phyloP scores from a whole-genome alignment of 176 grass and related monocot genomes.

The Metroxylon sagu region DNA sequence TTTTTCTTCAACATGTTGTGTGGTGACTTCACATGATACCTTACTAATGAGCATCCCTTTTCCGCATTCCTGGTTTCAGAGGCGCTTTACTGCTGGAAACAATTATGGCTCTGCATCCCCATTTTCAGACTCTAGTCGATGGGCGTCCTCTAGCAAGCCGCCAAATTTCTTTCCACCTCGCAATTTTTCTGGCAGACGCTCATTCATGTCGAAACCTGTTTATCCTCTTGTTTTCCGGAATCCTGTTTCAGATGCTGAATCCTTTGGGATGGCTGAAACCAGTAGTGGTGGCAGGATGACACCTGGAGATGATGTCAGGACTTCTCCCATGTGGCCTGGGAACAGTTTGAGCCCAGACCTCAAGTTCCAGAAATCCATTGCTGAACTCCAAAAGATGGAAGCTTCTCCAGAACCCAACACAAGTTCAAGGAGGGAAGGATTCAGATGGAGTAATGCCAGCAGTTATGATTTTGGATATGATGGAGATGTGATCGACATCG shows the following conservation, averaged over 20 bases:
- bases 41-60: not conserved
- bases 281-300: constrained; percentile 48
- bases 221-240: constrained; percentile 84
- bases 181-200: constrained; percentile 57
- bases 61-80: constrained; percentile 38
- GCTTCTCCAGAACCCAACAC: constrained; percentile 57
- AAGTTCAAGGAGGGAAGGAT: constrained; percentile 78
- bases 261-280: constrained; percentile 41
- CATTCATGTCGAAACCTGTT: constrained; percentile 94
- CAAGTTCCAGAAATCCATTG: constrained; percentile 65
- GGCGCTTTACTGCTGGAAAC: constrained; percentile 49
- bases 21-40: not conserved
- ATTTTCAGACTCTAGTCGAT: constrained; percentile 60
- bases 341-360: constrained; percentile 62
- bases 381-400: constrained; percentile 69
- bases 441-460: constrained; percentile 92
- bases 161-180: constrained; percentile 39
- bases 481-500: constrained; percentile 66
- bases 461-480: constrained; percentile 90
- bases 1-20: not conserved
- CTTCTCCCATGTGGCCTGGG: constrained; percentile 47
- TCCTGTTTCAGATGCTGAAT: constrained; percentile 72
- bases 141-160: constrained; percentile 66
- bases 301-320: constrained; percentile 56
- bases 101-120: constrained; percentile 80